Conservation (phyloP, 75 land plant genomes). For the Selaginella moellendorffii region DNA sequence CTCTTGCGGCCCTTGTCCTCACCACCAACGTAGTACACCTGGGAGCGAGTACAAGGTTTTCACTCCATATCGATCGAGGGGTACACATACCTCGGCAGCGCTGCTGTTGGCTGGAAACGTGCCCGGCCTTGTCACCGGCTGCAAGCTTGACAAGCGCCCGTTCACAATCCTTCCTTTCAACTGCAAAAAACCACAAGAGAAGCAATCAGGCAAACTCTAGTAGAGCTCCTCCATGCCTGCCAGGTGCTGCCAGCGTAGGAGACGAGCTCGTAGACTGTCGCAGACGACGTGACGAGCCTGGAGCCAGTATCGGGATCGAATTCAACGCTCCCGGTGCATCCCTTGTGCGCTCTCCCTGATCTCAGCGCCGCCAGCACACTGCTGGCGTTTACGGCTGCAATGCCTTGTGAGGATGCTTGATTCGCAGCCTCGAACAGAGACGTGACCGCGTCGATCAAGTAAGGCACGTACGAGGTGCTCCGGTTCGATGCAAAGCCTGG, state of each 20-base stretch:
- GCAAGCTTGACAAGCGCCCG: constrained; percentile 6
- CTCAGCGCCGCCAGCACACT: constrained; percentile 11
- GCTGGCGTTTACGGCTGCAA: not conserved
- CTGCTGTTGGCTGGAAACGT: not conserved
- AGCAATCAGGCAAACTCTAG: not conserved
- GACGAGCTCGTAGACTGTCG: no score
- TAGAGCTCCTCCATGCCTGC: not conserved
- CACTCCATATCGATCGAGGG: not conserved
- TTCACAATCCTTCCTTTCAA: constrained; percentile 11
- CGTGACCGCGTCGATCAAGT: constrained; percentile 18
- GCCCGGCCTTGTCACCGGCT: constrained; percentile 9
- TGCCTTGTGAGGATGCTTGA: constrained; percentile 4
- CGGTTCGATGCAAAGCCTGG: constrained; percentile 11
- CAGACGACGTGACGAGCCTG: no score
- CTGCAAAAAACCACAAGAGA: constrained; percentile 9
- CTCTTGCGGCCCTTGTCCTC: not conserved
- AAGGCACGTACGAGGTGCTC: constrained; percentile 17
- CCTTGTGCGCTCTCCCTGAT: constrained; percentile 9
- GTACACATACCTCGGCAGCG: not conserved
- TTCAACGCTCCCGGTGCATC: no score
- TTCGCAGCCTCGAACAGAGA: constrained; percentile 13
- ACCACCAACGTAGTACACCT: not conserved
- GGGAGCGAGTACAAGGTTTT: not conserved
- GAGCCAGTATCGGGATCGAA: not conserved
- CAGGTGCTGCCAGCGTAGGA: not conserved